Percentiles rank a stretch among this genome's conserved stretches.
Evolutionary conservation across 2,329 filamentous ascomycete species (phyloP).

Genomic region (Zopfia rhizophila): DNA sequence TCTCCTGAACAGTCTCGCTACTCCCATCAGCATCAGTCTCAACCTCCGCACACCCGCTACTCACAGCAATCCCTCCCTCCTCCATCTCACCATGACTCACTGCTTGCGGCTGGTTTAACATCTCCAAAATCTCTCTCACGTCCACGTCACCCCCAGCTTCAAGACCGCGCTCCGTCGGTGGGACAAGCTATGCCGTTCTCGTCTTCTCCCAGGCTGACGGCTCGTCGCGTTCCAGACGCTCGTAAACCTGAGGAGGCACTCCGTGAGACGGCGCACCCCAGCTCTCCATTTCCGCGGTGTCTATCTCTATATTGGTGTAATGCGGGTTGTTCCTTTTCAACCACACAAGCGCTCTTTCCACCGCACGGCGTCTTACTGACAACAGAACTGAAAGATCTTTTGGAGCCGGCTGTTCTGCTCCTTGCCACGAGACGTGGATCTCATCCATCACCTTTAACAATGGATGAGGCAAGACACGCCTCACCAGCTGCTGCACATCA

Average conservation of each 20-base stretch:
- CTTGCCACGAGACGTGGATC: slow-evolving; percentile 5
- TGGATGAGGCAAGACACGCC: slow-evolving; percentile 8
- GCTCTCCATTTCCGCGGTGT: too few relatives aligned
- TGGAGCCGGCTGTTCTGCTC: slow-evolving; percentile 1
- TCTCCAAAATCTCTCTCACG: slow-evolving; percentile 4
- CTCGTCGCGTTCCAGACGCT: neutral
- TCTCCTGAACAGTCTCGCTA: slow-evolving; percentile 8
- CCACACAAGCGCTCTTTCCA: slow-evolving; percentile 7
- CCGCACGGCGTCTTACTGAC: slow-evolving; percentile 6
- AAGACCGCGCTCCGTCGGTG: slow-evolving; percentile 11
- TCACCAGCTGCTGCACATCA: slow-evolving; percentile 10
- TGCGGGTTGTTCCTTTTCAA: slow-evolving; percentile 5
- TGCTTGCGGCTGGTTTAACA: neutral
- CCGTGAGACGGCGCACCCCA: slow-evolving; percentile 3
- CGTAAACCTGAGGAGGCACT: slow-evolving; percentile 7
- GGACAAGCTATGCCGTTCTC: slow-evolving; percentile 6
- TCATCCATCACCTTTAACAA: slow-evolving; percentile 10
- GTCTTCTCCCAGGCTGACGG: slow-evolving; percentile 7
- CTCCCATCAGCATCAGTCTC: too few relatives aligned
- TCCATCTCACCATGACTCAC: too few relatives aligned
- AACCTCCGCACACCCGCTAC: too few relatives aligned
- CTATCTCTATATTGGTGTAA: too few relatives aligned
- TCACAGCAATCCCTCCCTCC: too few relatives aligned
- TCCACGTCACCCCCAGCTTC: slow-evolving; percentile 2
- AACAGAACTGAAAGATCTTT: slow-evolving; percentile 7